phyloP scores from a whole-genome alignment of 2,329 filamentous ascomycete species.

The Basipetospora chlamydospora region DNA sequence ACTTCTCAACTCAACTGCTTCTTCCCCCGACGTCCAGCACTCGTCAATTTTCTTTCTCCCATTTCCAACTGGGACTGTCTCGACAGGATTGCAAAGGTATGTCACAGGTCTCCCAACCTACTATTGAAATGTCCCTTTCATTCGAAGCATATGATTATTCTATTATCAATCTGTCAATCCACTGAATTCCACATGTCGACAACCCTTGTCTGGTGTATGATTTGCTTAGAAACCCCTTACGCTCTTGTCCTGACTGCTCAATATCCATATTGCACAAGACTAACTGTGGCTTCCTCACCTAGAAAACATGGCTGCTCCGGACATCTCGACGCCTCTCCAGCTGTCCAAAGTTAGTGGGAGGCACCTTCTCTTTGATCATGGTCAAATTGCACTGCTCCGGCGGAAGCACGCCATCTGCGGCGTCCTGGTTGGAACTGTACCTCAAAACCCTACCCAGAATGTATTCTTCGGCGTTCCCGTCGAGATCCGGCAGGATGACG shows the following conservation, averaged over 20 bases:
- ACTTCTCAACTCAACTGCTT: no score
- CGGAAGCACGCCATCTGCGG: conserved; percentile 73
- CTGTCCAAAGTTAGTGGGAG: conserved; percentile 69
- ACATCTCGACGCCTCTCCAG: not conserved
- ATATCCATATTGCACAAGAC: conserved; percentile 6
- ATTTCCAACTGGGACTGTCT: no score
- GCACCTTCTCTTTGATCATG: conserved; percentile 81
- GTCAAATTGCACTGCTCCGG: conserved; percentile 64
- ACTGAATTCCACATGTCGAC: conserved; percentile 33
- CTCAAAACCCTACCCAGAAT: conserved; percentile 89
- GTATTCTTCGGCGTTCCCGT: conserved; percentile 80
- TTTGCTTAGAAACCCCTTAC: no score
- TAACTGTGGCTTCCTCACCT: not conserved
- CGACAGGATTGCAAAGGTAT: no score
- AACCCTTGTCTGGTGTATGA: conserved; percentile 9
- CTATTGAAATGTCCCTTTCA: no score
- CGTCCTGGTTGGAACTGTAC: conserved; percentile 72
- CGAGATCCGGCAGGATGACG: conserved; percentile 85
- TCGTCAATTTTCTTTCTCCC: no score
- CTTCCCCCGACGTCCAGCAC: no score
- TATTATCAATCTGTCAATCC: conserved; percentile 42
- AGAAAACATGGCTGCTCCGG: not conserved
- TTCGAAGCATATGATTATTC: conserved; percentile 9
- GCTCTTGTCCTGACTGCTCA: no score
- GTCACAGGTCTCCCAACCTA: no score